phyloP scores from a whole-genome alignment of 1,139 yeast genomes.

The Saccharomycopsis crataegensis region DNA sequence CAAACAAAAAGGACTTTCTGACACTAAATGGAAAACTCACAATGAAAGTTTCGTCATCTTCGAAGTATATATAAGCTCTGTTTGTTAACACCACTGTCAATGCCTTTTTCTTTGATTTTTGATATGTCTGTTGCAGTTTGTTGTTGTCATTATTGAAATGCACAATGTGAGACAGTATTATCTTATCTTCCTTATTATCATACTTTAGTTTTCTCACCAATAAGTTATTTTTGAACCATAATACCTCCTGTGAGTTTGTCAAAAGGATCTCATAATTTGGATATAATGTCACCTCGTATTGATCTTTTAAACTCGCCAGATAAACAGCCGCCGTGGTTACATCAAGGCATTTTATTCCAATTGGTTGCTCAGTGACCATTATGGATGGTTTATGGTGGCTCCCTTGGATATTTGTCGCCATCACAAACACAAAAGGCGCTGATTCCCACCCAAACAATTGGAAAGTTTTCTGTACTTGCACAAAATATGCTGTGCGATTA shows the following conservation, averaged over 20 bases:
- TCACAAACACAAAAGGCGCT: too few relatives aligned
- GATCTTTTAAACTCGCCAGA: background rate
- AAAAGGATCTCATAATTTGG: slow-evolving; percentile 8
- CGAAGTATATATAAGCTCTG: slow-evolving; percentile 49
- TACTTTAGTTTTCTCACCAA: slow-evolving; percentile 13
- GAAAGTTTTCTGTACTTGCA: too few relatives aligned
- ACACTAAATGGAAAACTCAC: slow-evolving; percentile 60
- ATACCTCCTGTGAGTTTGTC: slow-evolving; percentile 2
- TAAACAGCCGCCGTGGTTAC: background rate
- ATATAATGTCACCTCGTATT: slow-evolving; percentile 2
- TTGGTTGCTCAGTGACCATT: background rate
- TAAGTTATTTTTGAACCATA: slow-evolving; percentile 15
- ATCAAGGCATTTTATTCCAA: background rate
- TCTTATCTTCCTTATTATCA: slow-evolving; percentile 4
- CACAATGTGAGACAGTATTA: slow-evolving; percentile 13
- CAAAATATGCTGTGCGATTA: too few relatives aligned
- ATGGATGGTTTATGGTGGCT: too few relatives aligned
- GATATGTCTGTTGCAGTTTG: background rate
- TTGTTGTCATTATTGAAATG: background rate
- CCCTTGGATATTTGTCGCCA: too few relatives aligned
- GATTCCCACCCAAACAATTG: too few relatives aligned
- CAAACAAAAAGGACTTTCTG: slow-evolving; percentile 49
- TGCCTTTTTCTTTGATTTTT: slow-evolving; percentile 23
- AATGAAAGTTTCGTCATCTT: slow-evolving; percentile 49
- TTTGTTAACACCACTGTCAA: slow-evolving; percentile 46